Evolutionary conservation across 768 basidiomycete genomes (phyloP).

Genomic region (Paxillus involutus): DNA sequence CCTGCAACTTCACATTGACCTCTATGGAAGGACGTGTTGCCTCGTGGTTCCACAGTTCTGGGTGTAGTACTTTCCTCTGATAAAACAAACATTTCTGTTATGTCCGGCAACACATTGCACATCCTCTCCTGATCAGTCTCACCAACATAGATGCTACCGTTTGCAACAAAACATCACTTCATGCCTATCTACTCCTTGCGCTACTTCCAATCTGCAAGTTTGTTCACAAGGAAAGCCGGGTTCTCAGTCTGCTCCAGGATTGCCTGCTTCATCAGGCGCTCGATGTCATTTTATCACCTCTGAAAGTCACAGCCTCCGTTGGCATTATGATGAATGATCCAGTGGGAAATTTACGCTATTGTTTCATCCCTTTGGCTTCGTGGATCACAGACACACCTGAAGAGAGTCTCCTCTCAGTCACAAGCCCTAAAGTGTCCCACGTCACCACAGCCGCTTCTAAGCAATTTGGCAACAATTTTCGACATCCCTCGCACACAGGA

Average conservation of each 20-base stretch:
- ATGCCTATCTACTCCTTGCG: background rate
- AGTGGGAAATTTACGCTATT: too few relatives aligned
- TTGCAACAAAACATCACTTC: background rate
- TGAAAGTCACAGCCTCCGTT: too few relatives aligned
- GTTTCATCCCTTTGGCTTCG: too few relatives aligned
- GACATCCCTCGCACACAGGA: constrained; percentile 18
- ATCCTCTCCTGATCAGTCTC: background rate
- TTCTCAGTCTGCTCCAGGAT: background rate
- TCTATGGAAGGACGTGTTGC: background rate
- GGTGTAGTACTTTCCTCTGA: background rate
- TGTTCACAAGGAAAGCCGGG: background rate
- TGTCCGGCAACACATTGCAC: background rate
- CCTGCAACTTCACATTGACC: too few relatives aligned
- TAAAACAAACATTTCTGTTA: background rate
- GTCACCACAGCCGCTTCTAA: constrained; percentile 30
- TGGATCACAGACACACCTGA: background rate
- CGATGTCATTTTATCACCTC: too few relatives aligned
- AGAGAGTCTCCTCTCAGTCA: background rate
- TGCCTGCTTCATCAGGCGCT: too few relatives aligned
- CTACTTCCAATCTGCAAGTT: background rate
- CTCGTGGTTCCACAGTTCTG: background rate
- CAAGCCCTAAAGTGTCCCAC: constrained; percentile 25
- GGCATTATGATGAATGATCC: too few relatives aligned
- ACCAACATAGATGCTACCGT: background rate
- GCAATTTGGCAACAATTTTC: constrained; percentile 30